Conservation (phyloP, 1,284 basidiomycete genomes). For the Malassezia equina region DNA sequence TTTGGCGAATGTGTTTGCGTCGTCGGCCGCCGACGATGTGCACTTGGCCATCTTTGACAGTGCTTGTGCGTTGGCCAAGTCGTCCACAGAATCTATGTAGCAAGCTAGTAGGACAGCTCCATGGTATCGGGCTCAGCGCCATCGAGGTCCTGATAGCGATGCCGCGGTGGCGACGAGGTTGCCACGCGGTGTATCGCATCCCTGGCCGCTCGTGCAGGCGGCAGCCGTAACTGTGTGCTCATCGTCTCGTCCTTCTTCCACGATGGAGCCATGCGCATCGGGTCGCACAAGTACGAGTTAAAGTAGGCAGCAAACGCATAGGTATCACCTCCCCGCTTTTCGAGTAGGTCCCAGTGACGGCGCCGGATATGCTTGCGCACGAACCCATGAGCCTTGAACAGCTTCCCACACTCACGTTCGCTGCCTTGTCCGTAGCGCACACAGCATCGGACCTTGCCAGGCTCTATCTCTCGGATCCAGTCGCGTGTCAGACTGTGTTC, state of each 20-base stretch:
- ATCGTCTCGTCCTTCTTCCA: not conserved
- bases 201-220: not conserved
- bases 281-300: constrained; percentile 32
- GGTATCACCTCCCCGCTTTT: constrained; percentile 1
- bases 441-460: constrained; percentile 37
- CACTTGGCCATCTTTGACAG: constrained; percentile 10
- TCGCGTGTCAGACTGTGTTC: not conserved
- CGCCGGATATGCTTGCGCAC: constrained; percentile 42
- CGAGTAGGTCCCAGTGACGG: constrained; percentile 33
- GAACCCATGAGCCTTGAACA: constrained; percentile 36
- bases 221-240: too few relatives aligned
- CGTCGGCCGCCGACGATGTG: constrained; percentile 5
- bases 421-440: constrained; percentile 19
- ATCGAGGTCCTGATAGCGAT: constrained; percentile 35
- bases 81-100: not conserved
- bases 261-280: constrained; percentile 5
- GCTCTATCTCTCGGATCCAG: constrained; percentile 7
- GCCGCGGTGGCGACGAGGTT: not conserved
- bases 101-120: constrained; percentile 23
- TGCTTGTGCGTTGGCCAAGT: constrained; percentile 10
- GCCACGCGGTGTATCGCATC: not conserved
- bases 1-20: constrained; percentile 26
- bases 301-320: constrained; percentile 15
- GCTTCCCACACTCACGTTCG: constrained; percentile 31
- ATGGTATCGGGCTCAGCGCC: constrained; percentile 26